Percentiles rank a stretch among this genome's conserved stretches.
These are phyloP conservation scores for Cercospora berteroae DNA, from an alignment of 2,329 filamentous ascomycete species.

Conservation along the genomic window DNA sequence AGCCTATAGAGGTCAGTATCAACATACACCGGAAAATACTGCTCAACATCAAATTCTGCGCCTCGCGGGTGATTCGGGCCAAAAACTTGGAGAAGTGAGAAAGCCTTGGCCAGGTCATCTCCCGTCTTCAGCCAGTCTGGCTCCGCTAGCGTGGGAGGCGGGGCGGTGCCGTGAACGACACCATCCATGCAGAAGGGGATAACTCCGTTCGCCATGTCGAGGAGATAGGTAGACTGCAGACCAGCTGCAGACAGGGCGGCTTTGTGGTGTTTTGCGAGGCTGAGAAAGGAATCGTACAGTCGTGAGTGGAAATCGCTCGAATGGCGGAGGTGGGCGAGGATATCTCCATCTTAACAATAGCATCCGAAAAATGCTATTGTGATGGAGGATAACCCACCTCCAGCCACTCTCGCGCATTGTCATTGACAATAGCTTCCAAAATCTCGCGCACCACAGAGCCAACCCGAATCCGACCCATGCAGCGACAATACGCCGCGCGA, in stretches of 20 bases:
- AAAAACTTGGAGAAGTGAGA: not conserved
- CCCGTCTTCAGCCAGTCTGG: not conserved
- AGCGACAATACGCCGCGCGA: not conserved
- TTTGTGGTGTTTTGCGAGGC: not conserved
- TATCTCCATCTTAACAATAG: constrained; percentile 5
- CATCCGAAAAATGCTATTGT: constrained; percentile 11
- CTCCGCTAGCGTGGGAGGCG: not conserved
- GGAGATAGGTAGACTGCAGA: not conserved
- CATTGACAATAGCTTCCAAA: constrained; percentile 7
- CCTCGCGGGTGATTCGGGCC: not conserved
- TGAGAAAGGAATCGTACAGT: not conserved
- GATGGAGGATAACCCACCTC: not conserved
- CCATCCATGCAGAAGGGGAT: not conserved
- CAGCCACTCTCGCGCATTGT: constrained; percentile 10
- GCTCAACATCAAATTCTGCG: not conserved
- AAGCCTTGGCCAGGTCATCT: not conserved
- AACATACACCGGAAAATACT: not conserved
- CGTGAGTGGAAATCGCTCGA: not conserved
- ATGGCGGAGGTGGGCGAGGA: not conserved
- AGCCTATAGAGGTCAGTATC: not conserved
- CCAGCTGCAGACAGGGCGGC: not conserved
- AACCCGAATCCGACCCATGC: not conserved
- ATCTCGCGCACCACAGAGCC: not conserved
- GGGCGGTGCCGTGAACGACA: not conserved
- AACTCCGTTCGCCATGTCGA: not conserved